Evolutionary conservation across 257 asterid genomes (phyloP).

Genomic region (Ocimum tenuiflorum): DNA sequence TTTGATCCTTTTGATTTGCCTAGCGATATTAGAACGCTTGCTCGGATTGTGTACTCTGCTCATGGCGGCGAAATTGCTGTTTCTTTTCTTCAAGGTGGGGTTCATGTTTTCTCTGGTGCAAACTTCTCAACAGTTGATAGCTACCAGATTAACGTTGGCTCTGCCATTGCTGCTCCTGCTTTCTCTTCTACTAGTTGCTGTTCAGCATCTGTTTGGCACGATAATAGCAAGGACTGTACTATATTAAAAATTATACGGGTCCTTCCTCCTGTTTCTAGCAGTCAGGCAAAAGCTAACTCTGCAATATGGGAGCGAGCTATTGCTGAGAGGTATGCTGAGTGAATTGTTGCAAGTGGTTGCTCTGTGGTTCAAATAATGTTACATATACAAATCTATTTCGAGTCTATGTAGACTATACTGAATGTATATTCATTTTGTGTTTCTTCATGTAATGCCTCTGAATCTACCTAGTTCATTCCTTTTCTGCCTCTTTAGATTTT

Average conservation of each 20-base stretch:
- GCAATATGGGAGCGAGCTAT: constrained; percentile 96
- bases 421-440: background rate
- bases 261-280: constrained; percentile 73
- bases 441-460: constrained; percentile 11
- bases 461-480: constrained; percentile 9
- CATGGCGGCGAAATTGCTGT: constrained; percentile 99
- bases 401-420: background rate
- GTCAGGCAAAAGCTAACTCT: constrained; percentile 75
- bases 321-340: constrained; percentile 78
- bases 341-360: constrained; percentile 10
- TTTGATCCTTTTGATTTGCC: constrained; percentile 98
- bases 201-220: constrained; percentile 99
- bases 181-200: constrained; percentile 99
- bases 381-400: background rate
- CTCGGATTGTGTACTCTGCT: constrained; percentile 92
- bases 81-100: constrained; percentile 83
- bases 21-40: constrained; percentile 92
- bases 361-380: constrained; percentile 3
- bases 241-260: constrained; percentile 83
- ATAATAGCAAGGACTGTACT: constrained; percentile 64
- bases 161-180: constrained; percentile 93
- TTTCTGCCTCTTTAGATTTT: constrained; percentile 51
- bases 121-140: constrained; percentile 61
- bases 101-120: constrained; percentile 80
- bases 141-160: constrained; percentile 81